Evolutionary conservation across 2,329 filamentous ascomycete genomes (phyloP), one percentile per base, ranked within the genome.

Genomic region (Paecilomyces sp.): DNA sequence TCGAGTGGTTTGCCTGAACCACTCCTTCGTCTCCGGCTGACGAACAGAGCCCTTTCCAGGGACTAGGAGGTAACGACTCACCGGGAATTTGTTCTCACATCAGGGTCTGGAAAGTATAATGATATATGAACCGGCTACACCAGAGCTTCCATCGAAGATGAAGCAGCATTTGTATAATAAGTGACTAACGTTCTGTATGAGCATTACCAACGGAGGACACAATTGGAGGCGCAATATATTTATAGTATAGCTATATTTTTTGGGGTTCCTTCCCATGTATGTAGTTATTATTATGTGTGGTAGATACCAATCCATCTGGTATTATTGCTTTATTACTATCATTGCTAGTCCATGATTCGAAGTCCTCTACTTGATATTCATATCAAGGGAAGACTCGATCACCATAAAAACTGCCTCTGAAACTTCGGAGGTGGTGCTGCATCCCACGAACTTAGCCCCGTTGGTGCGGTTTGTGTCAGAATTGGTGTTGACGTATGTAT

Each of bases 331-430:
- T n/a, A 33, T 33, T 33, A 33, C 31, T 8, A 33, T 33, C 8
- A 9, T 33, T 11, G 31, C 31, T 33, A 33, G 31, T 33, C 2
- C 8, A 33, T 33, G 9, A 28, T 28, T 28, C 25, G 25, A 28
- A 28, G 25, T 28, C 25, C 25, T 28, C 25, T 4, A 28, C 25
- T 28, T 28, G 6, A 28, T 28, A 28, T 28, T 28, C 25, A 28
- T 28, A 28, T 6, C 25, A 33, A 33, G 5, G 11, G 8, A 33
- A 12, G 11, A 33, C 5, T 47, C 7, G 22, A 4, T 58, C 65
- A 74, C 70, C 72, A 73, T n/a, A 73, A 63, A 61, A 73, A 74
- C 31, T 66, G 66, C 7, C 66, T 64, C 61, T 74, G 70, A 55
- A 73, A 73, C 28, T 65, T 63, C n/a, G 65, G 54, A 0, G 69